Evolutionary conservation across 1,284 basidiomycete genomes (phyloP), one percentile per base, ranked within the genome.

Genomic region (Marasmius tenuissimus): DNA sequence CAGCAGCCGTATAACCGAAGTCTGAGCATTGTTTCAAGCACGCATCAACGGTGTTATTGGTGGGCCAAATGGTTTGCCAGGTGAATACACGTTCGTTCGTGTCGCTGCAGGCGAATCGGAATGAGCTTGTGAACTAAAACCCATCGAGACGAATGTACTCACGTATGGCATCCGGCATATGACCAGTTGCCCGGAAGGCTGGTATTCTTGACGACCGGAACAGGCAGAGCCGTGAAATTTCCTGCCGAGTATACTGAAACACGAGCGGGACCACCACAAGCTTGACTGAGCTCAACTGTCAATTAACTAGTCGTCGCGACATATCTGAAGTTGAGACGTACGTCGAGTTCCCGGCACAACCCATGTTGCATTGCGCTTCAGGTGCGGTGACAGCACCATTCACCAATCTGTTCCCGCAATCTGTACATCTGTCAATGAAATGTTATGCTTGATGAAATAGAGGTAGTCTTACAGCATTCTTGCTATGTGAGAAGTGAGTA

Each of bases 121-220:
- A 63, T 82, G 78, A 51, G 77, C 79, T 49, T 20, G n/a, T 10
- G 18, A 1, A 8, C 38, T 33, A 18, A 45, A 38, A 49, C 47
- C 48, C 57, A 54, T 16, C 42, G 27, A 16, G 20, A 18, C 14
- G 12, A 55, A 20, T 34, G n/a, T 14, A 73, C 82, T 59, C 66
- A 91, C 89, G 78, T 70, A 50, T 90, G 76, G 69, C 91, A 92
- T 22, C 87, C 88, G 37, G 84, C 73, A 72, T 91, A 91, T 40
- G 73, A 51, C 84, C 84, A 92, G 52, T 83, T 72, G 14, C 85
- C 84, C 0, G 88, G 87, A 35, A 91, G 81, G 63, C 71, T 77
- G 0, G 80, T 82, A 12, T 76, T 86, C 67, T 84, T 80, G 3
- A 81, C 69, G 0, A 76, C 74, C 4, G 91, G 89, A 7, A 91